phyloP scores from a whole-genome alignment of 1,284 basidiomycete genomes.

The Crucibulum cyathiforme region DNA sequence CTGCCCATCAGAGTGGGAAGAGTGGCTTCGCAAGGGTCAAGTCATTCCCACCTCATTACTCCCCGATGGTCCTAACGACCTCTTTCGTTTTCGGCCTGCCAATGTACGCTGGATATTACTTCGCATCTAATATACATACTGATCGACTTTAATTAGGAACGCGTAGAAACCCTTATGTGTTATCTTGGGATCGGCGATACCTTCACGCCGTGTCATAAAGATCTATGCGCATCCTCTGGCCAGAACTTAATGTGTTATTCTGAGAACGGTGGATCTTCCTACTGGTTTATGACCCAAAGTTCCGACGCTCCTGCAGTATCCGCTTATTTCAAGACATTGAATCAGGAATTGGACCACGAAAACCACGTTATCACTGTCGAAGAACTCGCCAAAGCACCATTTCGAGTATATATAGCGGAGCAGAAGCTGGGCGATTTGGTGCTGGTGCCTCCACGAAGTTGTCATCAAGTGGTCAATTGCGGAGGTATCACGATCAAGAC shows the following conservation, averaged over 20 bases:
- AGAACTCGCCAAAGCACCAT: constrained; percentile 70
- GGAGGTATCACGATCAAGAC: constrained; percentile 80
- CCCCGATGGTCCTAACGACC: constrained; percentile 57
- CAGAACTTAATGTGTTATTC: constrained; percentile 84
- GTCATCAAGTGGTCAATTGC: constrained; percentile 78
- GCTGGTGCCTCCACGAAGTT: constrained; percentile 77
- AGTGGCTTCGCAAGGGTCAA: constrained; percentile 55
- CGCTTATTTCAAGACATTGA: constrained; percentile 63
- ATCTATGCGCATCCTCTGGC: constrained; percentile 78
- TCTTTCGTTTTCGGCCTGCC: constrained; percentile 58
- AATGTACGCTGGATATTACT: constrained; percentile 39
- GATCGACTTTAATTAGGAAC: constrained; percentile 41
- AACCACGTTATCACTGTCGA: constrained; percentile 63
- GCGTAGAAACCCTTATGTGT: constrained; percentile 78
- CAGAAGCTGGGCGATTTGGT: constrained; percentile 78
- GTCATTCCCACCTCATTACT: constrained; percentile 58
- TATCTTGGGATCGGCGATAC: constrained; percentile 80
- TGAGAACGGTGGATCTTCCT: constrained; percentile 70
- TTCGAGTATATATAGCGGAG: constrained; percentile 69
- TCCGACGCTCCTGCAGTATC: constrained; percentile 56
- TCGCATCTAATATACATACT: not conserved
- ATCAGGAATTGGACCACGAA: constrained; percentile 75
- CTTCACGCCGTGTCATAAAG: constrained; percentile 80
- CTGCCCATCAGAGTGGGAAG: constrained; percentile 67
- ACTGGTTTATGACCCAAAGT: constrained; percentile 82